Evolutionary conservation across 83 land plant species (phyloP).

Genomic region (Isoetes engelmannii): DNA sequence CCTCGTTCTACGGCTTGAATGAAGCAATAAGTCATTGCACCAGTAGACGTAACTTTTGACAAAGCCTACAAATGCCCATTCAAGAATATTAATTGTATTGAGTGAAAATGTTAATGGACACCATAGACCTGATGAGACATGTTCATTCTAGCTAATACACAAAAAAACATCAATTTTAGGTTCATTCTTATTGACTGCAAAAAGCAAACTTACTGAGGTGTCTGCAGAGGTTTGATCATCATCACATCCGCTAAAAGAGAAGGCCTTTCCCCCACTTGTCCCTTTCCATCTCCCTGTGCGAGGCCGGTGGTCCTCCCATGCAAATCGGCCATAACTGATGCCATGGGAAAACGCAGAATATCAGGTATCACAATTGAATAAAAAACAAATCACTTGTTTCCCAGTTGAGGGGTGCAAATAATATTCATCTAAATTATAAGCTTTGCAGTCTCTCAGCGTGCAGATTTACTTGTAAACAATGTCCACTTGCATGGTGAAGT

Average conservation of each 20-base stretch:
- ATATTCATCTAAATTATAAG: too few species aligned
- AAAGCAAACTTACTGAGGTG: constrained; percentile 43
- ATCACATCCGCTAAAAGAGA: constrained; percentile 70
- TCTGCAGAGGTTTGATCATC: constrained; percentile 74
- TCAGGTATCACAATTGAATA: too few species aligned
- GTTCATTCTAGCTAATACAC: too few species aligned
- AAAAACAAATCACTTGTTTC: background rate
- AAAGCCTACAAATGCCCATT: constrained; percentile 38
- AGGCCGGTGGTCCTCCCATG: constrained; percentile 81
- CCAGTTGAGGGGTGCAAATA: too few species aligned
- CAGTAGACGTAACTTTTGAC: constrained; percentile 72
- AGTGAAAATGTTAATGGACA: too few species aligned
- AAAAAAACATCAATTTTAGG: too few species aligned
- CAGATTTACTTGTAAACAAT: too few species aligned
- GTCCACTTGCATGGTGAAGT: too few species aligned
- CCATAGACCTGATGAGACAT: too few species aligned
- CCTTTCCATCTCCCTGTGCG: constrained; percentile 65
- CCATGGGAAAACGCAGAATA: background rate
- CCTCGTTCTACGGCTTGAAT: constrained; percentile 96
- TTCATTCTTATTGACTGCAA: too few species aligned
- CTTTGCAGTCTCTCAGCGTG: too few species aligned
- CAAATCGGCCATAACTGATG: constrained; percentile 50
- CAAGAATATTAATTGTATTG: too few species aligned
- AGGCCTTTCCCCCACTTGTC: constrained; percentile 63
- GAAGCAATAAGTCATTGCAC: constrained; percentile 89